These are phyloP conservation scores for Prunella vulgaris DNA, from an alignment of 257 asterid species.

Conservation along the genomic window DNA sequence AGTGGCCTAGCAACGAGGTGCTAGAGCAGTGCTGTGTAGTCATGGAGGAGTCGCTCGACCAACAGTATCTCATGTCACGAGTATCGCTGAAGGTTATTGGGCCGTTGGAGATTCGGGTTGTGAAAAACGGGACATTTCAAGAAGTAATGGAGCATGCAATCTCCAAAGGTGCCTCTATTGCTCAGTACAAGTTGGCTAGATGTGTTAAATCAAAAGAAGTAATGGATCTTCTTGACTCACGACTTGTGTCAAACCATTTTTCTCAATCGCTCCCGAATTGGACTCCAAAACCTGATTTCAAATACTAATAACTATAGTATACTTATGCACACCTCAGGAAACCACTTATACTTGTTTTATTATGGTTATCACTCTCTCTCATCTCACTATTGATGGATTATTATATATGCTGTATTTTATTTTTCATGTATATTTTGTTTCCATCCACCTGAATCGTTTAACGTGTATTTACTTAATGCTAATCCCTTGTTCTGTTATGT, in stretches of 20 bases:
- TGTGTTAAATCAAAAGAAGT: constrained; percentile 14
- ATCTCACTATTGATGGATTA: too few species aligned
- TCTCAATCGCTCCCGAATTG: constrained; percentile 68
- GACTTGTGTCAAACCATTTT: constrained; percentile 60
- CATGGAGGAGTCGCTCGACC: constrained; percentile 34
- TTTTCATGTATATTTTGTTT: too few species aligned
- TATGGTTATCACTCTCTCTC: too few species aligned
- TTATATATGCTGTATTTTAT: too few species aligned
- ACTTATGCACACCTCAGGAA: too few species aligned
- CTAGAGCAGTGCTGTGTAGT: constrained; percentile 29
- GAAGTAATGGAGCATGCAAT: constrained; percentile 1
- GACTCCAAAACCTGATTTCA: constrained; percentile 33
- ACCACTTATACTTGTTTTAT: too few species aligned
- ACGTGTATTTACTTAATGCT: too few species aligned
- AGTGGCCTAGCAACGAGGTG: constrained; percentile 10
- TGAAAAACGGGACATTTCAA: constrained; percentile 35
- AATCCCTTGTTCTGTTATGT: too few species aligned
- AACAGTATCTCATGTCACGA: constrained; percentile 19
- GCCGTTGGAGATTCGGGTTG: constrained; percentile 34
- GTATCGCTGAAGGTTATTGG: constrained; percentile 25
- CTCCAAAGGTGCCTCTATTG: constrained; percentile 28
- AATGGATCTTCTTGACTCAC: constrained; percentile 32
- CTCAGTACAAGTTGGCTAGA: constrained; percentile 41
- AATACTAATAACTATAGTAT: too few species aligned
- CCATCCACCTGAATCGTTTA: too few species aligned